Evolutionary conservation across 176 grass and related monocot species (phyloP).

Genomic region (Triticum aestivum): DNA sequence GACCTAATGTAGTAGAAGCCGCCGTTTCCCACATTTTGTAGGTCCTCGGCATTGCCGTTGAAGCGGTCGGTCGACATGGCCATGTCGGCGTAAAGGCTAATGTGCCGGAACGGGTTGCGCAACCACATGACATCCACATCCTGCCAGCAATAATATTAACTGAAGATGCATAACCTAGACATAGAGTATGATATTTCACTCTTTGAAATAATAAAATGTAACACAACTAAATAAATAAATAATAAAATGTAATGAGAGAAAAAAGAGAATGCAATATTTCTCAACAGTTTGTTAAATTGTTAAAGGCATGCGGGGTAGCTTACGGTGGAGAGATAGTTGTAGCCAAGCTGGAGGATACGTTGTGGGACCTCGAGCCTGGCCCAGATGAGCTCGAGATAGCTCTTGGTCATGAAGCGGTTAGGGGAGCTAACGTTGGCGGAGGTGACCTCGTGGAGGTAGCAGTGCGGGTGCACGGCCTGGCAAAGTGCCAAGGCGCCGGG

Average conservation of each 20-base stretch:
- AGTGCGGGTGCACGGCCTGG: slow-evolving; percentile 47
- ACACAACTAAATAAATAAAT: too few species aligned
- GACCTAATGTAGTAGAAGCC: slow-evolving; percentile 56
- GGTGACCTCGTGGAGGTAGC: slow-evolving; percentile 47
- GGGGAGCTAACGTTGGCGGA: slow-evolving; percentile 18
- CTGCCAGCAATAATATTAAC: not conserved
- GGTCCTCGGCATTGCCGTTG: slow-evolving; percentile 12
- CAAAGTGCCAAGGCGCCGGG: too few species aligned
- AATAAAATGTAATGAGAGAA: not conserved
- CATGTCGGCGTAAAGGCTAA: too few species aligned
- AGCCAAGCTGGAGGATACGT: slow-evolving; percentile 54
- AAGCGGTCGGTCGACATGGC: slow-evolving; percentile 37
- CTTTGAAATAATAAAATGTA: not conserved
- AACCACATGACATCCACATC: slow-evolving; percentile 45
- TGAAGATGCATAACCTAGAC: not conserved
- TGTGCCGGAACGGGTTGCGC: too few species aligned
- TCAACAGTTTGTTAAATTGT: too few species aligned
- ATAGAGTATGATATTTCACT: not conserved
- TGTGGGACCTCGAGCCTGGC: slow-evolving; percentile 49
- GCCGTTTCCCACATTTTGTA: slow-evolving; percentile 35
- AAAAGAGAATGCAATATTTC: not conserved
- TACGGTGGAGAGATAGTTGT: slow-evolving; percentile 72
- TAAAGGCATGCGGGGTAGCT: not conserved
- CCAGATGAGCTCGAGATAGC: slow-evolving; percentile 73
- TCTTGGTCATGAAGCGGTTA: slow-evolving; percentile 41